Percentiles rank a stretch among this genome's conserved stretches.
Evolutionary conservation across 371 early-diverging fungal genomes (phyloP).

Genomic region (Dichotomocladium elegans): DNA sequence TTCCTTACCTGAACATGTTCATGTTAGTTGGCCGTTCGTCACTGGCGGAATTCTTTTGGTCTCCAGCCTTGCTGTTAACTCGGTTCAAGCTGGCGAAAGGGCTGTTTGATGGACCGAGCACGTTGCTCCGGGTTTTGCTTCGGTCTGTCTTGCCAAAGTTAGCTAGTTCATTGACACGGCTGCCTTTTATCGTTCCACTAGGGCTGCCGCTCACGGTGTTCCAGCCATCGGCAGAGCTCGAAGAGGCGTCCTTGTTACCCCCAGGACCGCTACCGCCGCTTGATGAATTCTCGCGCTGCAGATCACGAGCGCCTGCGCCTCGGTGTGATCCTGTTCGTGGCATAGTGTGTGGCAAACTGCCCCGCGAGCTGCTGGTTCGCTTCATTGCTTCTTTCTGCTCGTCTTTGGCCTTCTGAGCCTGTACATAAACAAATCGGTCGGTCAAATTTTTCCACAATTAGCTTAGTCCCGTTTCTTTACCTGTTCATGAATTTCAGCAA

Average conservation of each 20-base stretch:
- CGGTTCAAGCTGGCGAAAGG: slow-evolving; percentile 52
- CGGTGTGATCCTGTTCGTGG: slow-evolving; percentile 54
- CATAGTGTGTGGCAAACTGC: slow-evolving; percentile 52
- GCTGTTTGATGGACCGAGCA: slow-evolving; percentile 55
- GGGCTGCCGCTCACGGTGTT: slow-evolving; percentile 58
- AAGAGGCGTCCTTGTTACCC: slow-evolving; percentile 2
- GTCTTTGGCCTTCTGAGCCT: slow-evolving; percentile 62
- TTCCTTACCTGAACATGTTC: slow-evolving; percentile 34
- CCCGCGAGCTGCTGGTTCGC: slow-evolving; percentile 62
- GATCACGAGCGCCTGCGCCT: slow-evolving; percentile 38
- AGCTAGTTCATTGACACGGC: slow-evolving; percentile 68
- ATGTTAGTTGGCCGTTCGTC: slow-evolving; percentile 42
- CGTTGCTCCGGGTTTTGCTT: slow-evolving; percentile 48
- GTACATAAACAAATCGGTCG: too few species aligned
- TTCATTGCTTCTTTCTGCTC: slow-evolving; percentile 66
- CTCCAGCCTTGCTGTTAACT: slow-evolving; percentile 26
- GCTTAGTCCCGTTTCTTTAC: too few species aligned
- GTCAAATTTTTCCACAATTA: too few species aligned
- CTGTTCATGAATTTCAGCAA: slow-evolving; percentile 86
- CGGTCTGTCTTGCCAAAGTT: slow-evolving; percentile 78
- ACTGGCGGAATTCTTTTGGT: slow-evolving; percentile 22
- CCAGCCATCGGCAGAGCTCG: slow-evolving; percentile 65
- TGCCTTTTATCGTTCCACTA: slow-evolving; percentile 24
- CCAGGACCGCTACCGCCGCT: too few species aligned
- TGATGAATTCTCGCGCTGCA: slow-evolving; percentile 45